These are phyloP conservation scores for Meyerozyma smithsonii DNA, from an alignment of 1,139 yeast species.

Conservation along the genomic window DNA sequence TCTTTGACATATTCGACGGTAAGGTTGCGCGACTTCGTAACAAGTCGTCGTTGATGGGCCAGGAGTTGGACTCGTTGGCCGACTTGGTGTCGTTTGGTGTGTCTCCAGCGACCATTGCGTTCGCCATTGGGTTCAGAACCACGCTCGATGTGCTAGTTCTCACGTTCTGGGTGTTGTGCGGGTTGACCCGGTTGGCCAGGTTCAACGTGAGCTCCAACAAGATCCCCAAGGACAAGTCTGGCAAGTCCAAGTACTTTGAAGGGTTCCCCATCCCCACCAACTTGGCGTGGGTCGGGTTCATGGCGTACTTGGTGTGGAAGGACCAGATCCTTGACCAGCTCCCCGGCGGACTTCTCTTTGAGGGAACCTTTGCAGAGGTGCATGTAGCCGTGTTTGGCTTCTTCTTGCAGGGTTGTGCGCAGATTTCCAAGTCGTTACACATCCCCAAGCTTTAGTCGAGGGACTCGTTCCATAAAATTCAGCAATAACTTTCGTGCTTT, in stretches of 20 bases:
- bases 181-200: slow-evolving; percentile 88
- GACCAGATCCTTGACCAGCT: slow-evolving; percentile 44
- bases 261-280: slow-evolving; percentile 96
- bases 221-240: slow-evolving; percentile 80
- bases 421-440: slow-evolving; percentile 84
- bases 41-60: slow-evolving; percentile 92
- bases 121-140: slow-evolving; percentile 83
- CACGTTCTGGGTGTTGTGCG: slow-evolving; percentile 86
- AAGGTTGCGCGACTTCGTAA: slow-evolving; percentile 93
- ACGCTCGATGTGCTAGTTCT: slow-evolving; percentile 74
- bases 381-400: slow-evolving; percentile 68
- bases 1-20: slow-evolving; percentile 95
- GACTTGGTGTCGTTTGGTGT: slow-evolving; percentile 92
- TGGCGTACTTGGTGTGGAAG: slow-evolving; percentile 61
- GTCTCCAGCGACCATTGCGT: slow-evolving; percentile 90
- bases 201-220: slow-evolving; percentile 92
- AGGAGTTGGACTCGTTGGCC: slow-evolving; percentile 93
- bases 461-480: too few relatives aligned
- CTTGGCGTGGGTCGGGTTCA: slow-evolving; percentile 61
- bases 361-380: slow-evolving; percentile 59
- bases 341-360: slow-evolving; percentile 61
- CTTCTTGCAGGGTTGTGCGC: slow-evolving; percentile 79
- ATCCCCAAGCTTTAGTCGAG: slow-evolving; percentile 75
- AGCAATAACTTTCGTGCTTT: too few relatives aligned
- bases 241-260: slow-evolving; percentile 82